Percentiles rank a stretch among this genome's conserved stretches.
Conservation (phyloP, 2,329 filamentous ascomycete species). For the Ophiostoma montium region DNA sequence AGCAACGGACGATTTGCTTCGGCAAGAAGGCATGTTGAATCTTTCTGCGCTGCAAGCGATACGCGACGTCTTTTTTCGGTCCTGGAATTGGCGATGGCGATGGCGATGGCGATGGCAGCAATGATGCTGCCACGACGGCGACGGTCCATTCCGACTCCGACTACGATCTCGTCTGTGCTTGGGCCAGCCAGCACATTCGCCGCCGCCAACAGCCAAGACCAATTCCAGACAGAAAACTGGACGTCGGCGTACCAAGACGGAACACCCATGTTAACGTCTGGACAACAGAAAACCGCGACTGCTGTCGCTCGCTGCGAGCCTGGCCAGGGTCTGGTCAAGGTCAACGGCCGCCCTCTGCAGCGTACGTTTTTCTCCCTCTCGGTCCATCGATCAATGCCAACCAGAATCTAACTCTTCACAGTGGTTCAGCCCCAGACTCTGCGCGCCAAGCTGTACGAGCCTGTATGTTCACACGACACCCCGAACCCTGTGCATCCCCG, state of each 20-base stretch:
- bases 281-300: slow-evolving; percentile 56
- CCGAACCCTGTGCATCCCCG: neutral
- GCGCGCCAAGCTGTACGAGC: slow-evolving; percentile 73
- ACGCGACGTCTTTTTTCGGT: neutral
- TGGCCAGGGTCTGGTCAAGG: slow-evolving; percentile 69
- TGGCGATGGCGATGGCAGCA: neutral
- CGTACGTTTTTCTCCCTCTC: no score
- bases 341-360: slow-evolving; percentile 85
- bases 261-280: slow-evolving; percentile 5
- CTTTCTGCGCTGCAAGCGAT: neutral
- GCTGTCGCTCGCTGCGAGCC: slow-evolving; percentile 79
- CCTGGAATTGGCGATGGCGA: neutral
- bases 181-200: no score
- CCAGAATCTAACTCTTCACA: no score
- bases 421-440: slow-evolving; percentile 15
- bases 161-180: neutral
- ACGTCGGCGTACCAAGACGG: neutral
- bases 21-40: slow-evolving; percentile 56
- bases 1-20: slow-evolving; percentile 91
- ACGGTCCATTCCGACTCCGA: neutral
- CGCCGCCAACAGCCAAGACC: no score
- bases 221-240: neutral
- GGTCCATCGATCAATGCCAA: no score
- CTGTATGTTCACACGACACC: slow-evolving; percentile 25
- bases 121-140: neutral